phyloP scores from a whole-genome alignment of 768 basidiomycete genomes.

The Macrolepiota dolichaula region DNA sequence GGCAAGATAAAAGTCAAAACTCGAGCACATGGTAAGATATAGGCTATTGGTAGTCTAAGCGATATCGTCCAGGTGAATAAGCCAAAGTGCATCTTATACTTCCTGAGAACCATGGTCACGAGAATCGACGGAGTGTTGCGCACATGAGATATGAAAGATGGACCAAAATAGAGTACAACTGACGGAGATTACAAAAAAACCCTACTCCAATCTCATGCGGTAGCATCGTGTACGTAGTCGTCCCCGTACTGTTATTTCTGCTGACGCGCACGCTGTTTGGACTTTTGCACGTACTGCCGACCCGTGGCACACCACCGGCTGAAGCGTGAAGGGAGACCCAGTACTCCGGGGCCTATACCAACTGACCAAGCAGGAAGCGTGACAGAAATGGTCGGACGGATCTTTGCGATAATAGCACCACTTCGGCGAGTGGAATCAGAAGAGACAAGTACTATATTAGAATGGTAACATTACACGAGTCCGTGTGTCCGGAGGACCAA shows the following conservation, averaged over 20 bases:
- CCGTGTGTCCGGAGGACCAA: neutral
- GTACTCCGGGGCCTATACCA: neutral
- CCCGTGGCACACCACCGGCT: too few species aligned
- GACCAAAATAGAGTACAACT: neutral
- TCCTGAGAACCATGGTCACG: neutral
- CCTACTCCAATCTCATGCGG: neutral
- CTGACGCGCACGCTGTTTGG: too few species aligned
- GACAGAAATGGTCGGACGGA: neutral
- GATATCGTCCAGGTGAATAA: too few species aligned
- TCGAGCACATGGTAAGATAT: too few species aligned
- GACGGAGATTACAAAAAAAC: neutral
- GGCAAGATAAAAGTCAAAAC: neutral
- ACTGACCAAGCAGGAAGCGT: neutral
- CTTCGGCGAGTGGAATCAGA: neutral
- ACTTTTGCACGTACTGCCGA: too few species aligned
- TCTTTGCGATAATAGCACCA: neutral
- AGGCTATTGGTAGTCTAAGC: too few species aligned
- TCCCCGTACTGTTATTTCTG: neutral
- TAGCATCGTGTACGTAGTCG: neutral
- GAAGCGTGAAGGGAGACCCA: too few species aligned
- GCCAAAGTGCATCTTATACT: too few species aligned
- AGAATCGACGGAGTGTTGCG: neutral
- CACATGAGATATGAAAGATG: neutral
- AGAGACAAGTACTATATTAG: slow-evolving; percentile 1
- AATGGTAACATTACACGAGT: neutral